These are phyloP conservation scores for Neonectria punicea DNA, from an alignment of 2,329 filamentous ascomycete genomes.

Conservation along the genomic window DNA sequence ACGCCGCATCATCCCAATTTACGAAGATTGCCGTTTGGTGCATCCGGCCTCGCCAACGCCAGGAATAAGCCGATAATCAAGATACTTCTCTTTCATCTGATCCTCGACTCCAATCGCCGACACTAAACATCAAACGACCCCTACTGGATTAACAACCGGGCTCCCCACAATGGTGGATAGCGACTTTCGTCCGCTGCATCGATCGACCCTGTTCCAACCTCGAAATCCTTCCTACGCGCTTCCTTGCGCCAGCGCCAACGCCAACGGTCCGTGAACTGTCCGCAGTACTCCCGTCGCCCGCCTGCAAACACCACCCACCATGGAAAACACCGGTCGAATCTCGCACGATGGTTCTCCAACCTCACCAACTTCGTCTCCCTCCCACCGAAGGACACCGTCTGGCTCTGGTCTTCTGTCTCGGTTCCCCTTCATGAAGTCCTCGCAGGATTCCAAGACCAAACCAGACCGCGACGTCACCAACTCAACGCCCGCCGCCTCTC, in stretches of 20 bases:
- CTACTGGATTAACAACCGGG: neutral
- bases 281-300: neutral
- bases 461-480: conserved; percentile 50
- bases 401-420: conserved; percentile 73
- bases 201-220: neutral
- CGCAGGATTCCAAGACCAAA: conserved; percentile 45
- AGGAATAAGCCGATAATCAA: neutral
- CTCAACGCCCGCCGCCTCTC: conserved; percentile 48
- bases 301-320: conserved; percentile 17
- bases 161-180: conserved; percentile 1
- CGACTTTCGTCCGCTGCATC: neutral
- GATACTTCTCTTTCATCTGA: neutral
- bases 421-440: conserved; percentile 72
- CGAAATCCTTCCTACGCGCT: neutral
- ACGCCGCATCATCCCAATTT: neutral
- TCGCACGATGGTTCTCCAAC: conserved; percentile 22
- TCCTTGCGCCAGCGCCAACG: neutral
- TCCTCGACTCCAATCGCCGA: neutral
- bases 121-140: neutral
- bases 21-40: neutral
- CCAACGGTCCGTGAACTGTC: conserved; percentile 9
- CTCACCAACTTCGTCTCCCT: conserved; percentile 30
- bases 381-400: conserved; percentile 62
- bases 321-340: conserved; percentile 28
- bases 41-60: neutral